These are phyloP conservation scores for Aspergillus texensis DNA, from an alignment of 2,329 filamentous ascomycete genomes.

Conservation along the genomic window DNA sequence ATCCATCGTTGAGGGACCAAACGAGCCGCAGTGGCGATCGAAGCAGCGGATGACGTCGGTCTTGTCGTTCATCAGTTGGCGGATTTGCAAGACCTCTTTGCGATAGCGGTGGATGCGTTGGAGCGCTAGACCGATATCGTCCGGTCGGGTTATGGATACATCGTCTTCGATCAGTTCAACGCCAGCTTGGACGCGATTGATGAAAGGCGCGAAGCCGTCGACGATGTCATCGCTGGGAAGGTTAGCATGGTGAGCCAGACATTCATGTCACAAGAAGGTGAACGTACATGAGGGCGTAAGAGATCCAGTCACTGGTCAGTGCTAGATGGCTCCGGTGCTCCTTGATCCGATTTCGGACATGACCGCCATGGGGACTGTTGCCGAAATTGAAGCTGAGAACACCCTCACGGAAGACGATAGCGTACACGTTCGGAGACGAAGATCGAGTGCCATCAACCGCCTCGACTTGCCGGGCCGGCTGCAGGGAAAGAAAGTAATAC, in stretches of 20 bases:
- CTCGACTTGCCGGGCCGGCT: slow-evolving; percentile 79
- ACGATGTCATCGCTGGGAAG: slow-evolving; percentile 80
- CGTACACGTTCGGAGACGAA: slow-evolving; percentile 89
- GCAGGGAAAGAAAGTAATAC: slow-evolving; percentile 95
- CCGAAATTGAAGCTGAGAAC: slow-evolving; percentile 89
- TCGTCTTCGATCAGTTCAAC: slow-evolving; percentile 90
- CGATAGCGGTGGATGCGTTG: slow-evolving; percentile 82
- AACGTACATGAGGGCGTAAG: slow-evolving; percentile 87
- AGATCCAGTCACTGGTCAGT: slow-evolving; percentile 94
- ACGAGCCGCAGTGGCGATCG: slow-evolving; percentile 93
- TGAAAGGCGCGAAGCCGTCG: slow-evolving; percentile 85
- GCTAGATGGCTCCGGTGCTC: slow-evolving; percentile 88
- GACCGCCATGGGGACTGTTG: slow-evolving; percentile 76
- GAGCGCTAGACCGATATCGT: slow-evolving; percentile 82
- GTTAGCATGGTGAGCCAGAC: slow-evolving; percentile 1
- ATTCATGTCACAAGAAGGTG: not conserved
- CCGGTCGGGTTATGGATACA: slow-evolving; percentile 83
- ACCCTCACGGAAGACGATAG: slow-evolving; percentile 89
- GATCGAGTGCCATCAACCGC: slow-evolving; percentile 75
- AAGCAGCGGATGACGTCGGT: slow-evolving; percentile 94
- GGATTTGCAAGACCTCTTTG: slow-evolving; percentile 86
- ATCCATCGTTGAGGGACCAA: slow-evolving; percentile 85
- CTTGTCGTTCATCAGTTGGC: slow-evolving; percentile 89
- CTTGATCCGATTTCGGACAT: slow-evolving; percentile 87
- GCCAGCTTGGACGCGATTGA: slow-evolving; percentile 78